Evolutionary conservation across 306 rosid genomes (phyloP).

Genomic region (Echinosophora koreensis): DNA sequence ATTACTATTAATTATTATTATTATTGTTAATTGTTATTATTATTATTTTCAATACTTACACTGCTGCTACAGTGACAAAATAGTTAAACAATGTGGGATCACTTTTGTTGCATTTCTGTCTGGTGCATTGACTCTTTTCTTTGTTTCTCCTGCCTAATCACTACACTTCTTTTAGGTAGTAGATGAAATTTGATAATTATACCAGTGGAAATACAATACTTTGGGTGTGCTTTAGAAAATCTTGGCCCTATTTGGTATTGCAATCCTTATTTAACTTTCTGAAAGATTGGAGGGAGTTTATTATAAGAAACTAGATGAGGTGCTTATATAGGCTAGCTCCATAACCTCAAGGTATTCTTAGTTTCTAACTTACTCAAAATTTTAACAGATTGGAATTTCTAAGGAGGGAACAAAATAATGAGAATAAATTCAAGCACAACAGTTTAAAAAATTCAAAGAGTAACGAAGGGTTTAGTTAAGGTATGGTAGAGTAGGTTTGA

Average conservation of each 20-base stretch:
- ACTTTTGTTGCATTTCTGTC: not conserved
- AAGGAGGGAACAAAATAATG: not conserved
- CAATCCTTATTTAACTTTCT: not conserved
- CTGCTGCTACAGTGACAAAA: not conserved
- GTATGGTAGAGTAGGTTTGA: slow-evolving; percentile 24
- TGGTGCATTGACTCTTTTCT: not conserved
- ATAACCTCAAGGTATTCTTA: not conserved
- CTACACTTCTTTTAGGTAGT: slow-evolving; percentile 1
- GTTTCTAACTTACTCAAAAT: not conserved
- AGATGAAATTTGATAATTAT: not conserved
- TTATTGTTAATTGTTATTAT: too few relatives aligned
- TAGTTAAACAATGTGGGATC: not conserved
- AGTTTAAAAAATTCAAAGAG: not conserved
- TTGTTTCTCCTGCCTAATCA: not conserved
- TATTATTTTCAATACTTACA: too few relatives aligned
- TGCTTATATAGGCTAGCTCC: not conserved
- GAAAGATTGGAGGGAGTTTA: not conserved
- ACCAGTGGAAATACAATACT: slow-evolving; percentile 14
- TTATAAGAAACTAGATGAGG: not conserved
- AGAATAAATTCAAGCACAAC: not conserved
- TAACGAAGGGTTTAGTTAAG: not conserved
- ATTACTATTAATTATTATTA: too few relatives aligned
- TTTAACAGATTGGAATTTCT: not conserved
- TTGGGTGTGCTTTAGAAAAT: slow-evolving; percentile 12
- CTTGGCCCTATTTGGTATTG: slow-evolving; percentile 29